Evolutionary conservation across 2,329 filamentous ascomycete genomes (phyloP), one percentile per base, ranked within the genome.

Genomic region (Penicillium sp.): DNA sequence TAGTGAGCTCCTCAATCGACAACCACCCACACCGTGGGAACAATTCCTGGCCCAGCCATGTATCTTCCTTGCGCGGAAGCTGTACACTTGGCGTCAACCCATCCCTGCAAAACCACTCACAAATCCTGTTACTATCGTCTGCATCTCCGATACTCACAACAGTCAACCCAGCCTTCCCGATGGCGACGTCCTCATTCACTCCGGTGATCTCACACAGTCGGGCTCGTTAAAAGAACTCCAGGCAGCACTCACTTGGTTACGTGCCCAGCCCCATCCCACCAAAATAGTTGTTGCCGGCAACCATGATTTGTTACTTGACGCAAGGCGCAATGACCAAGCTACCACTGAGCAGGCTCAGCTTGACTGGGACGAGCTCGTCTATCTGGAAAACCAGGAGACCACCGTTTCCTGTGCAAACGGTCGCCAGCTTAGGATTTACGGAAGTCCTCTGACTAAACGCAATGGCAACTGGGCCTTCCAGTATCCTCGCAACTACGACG

Each of bases 271-370:
- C 0, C 90, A 95, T 68, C 74, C 75, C 39, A 81, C 91, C 71
- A 95, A 96, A 72, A 78, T 96, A 14, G 81, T 92, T 16, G 84
- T 96, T 32, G 85, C 85, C 14, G 92, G 92, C 0, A 96, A 96
- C 69, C 92, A 96, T 69, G 92, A 96, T 66, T 85, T 84, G 59
- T 90, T 84, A 76, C 87, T 95, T 56, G 91, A 94, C 71, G 78
- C 82, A 26, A 24, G 24, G 24, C 24, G 76, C 76, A 40, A 57
- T 45, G 26, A 20, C 11, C 40, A 5, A 37, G 53, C 53, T 52
- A 73, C 77, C 8, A 76, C 79, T 22, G 83, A 89, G 66, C 75
- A 78, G 14, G 73, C 75, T 45, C 70, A 68, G 18, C 75, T 90
- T 3, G 76, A 89, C 59, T 85, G 89, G 76, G 85, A 81, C 50